A percentile compares a stretch with the other conserved stretches of the same genome.
Conservation (phyloP, 768 basidiomycete species). For the Hirschioporus abietinus region DNA sequence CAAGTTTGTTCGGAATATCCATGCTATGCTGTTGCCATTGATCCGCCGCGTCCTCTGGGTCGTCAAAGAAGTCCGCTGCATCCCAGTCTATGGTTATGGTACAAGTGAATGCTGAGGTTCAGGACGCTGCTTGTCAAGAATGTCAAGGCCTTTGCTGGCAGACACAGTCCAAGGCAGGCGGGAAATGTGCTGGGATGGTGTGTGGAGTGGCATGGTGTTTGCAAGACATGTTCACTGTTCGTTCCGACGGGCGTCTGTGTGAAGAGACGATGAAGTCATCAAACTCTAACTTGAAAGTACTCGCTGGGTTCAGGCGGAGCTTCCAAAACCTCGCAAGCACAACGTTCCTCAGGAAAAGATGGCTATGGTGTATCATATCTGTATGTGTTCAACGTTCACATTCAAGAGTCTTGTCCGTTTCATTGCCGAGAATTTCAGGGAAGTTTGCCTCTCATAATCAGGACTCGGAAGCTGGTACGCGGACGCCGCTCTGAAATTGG, state of each 20-base stretch:
- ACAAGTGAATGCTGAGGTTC: no score
- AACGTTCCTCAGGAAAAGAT: not conserved
- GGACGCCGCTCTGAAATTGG: no score
- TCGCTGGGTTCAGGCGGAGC: not conserved
- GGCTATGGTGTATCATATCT: no score
- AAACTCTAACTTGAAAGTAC: not conserved
- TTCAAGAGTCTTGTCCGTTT: no score
- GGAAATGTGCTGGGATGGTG: no score
- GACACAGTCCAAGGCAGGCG: no score
- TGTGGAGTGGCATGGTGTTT: not conserved
- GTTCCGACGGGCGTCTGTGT: not conserved
- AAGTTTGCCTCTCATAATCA: no score
- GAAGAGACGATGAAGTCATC: not conserved
- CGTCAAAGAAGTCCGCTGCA: not conserved
- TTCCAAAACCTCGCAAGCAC: not conserved
- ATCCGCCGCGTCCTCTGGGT: not conserved
- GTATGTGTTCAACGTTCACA: no score
- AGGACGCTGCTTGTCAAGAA: not conserved
- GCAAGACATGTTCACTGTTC: not conserved
- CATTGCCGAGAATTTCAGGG: no score
- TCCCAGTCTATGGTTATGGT: not conserved
- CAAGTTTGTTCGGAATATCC: constrained; percentile 73
- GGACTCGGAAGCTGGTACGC: no score
- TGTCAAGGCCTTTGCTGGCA: no score
- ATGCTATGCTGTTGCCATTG: constrained; percentile 19